Base-by-base conservation (phyloP, 768 basidiomycete species). In the Collybiopsis luxurians region DNA sequence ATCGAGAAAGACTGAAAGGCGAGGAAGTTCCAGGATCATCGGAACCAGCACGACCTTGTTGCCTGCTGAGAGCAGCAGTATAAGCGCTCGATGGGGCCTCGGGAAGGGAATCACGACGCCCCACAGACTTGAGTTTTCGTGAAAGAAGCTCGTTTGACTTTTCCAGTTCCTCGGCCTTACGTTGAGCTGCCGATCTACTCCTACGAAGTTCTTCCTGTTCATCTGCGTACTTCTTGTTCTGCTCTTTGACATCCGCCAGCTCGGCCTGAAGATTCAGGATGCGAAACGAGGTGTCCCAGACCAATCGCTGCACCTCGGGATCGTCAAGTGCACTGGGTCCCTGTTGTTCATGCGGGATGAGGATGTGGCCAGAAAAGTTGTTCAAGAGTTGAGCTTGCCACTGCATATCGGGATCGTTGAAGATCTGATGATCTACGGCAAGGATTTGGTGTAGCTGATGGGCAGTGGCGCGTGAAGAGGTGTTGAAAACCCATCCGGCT, bases 301-400 rank as follows among this genome's bases (percentile, higher is more conserved):
- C 59, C 2, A 75, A 63, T 27, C 71, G 63, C n/a, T 70, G 69
- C 58, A 69, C 51, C 27, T 63, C 63, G 4, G 54, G n/a, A 6
- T 61, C 39, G 2, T 39, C 59, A 15, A 67, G 66, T 17, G 53
- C 26, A 39, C 59, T 56, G 38, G 50, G 53, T 23, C 64, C 19
- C n/a, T 6, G 40, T 21, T n/a, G 9, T 17, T 6, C 36, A 9
- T 9, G 59, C 19, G 79, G 71, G 12, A 78, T 65, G 60, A 85
- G 79, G 49, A 83, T 67, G 55, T 88, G 81, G 0, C 80, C 85
- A 0, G 84, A 86, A 60, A 76, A 86, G 51, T 86, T 76, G 2
- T 75, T 69, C 23, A 89, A 75, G 2, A 87, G 77, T 57, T 86
- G 83, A 0, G 83, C 80, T 60, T 89, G 81, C 85, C 86, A 89